Conservation (phyloP, 2,329 filamentous ascomycete genomes). For the Phaeosphaeria sp. region DNA sequence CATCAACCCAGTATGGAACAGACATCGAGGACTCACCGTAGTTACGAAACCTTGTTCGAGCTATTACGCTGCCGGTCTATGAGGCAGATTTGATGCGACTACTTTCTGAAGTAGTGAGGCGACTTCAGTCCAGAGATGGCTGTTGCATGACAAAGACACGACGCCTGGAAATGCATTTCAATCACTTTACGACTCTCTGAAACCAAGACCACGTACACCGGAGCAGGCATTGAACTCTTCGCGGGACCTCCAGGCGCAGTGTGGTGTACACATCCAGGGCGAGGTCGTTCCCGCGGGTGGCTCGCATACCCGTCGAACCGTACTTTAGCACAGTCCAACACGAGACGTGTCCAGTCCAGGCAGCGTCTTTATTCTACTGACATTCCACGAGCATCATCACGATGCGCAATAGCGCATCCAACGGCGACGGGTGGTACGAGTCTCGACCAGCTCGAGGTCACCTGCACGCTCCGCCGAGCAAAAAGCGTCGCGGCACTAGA, state of each 20-base stretch:
- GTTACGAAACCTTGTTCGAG: neutral
- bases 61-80: neutral
- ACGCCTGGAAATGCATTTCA: too few relatives aligned
- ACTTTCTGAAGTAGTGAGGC: neutral
- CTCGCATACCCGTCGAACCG: neutral
- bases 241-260: neutral
- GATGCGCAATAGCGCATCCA: slow-evolving; percentile 12
- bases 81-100: neutral
- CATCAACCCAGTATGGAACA: neutral
- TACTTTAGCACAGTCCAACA: neutral
- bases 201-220: too few relatives aligned
- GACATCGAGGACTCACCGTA: neutral
- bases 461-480: slow-evolving; percentile 17
- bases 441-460: slow-evolving; percentile 26
- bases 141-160: neutral
- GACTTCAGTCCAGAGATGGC: neutral
- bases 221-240: neutral
- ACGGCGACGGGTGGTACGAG: slow-evolving; percentile 12
- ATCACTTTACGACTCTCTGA: too few relatives aligned
- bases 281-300: neutral
- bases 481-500: slow-evolving; percentile 18
- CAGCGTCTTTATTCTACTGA: neutral
- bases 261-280: neutral
- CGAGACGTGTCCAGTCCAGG: neutral
- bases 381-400: slow-evolving; percentile 9